Percentiles rank a stretch among this genome's conserved stretches.
These are phyloP conservation scores for Proliferodiscus dingleyae DNA, from an alignment of 2,329 filamentous ascomycete genomes.

Conservation along the genomic window DNA sequence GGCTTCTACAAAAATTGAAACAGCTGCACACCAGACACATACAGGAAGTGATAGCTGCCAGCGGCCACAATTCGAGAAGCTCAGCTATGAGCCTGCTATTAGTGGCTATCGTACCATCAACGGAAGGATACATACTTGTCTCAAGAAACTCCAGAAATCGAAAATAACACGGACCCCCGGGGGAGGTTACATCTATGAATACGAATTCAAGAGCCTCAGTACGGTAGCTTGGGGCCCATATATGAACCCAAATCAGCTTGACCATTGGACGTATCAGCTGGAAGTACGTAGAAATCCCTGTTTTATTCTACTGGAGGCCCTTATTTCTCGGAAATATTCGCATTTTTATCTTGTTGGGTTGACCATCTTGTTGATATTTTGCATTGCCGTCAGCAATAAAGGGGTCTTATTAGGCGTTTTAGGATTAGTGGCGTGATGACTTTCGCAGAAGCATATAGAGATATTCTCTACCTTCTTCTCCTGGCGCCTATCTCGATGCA, in stretches of 20 bases:
- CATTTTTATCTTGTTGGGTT: not conserved
- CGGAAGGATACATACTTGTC: not conserved
- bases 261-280: not conserved
- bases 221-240: not conserved
- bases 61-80: not conserved
- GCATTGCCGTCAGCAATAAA: not conserved
- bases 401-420: not conserved
- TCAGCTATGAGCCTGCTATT: not conserved
- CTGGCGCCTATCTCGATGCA: no score
- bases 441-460: not conserved
- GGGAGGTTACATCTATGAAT: not conserved
- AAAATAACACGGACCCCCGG: not conserved
- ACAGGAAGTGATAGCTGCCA: not conserved
- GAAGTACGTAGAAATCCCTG: not conserved
- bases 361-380: not conserved
- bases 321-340: not conserved
- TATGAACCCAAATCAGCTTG: not conserved
- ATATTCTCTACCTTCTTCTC: no score
- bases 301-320: not conserved
- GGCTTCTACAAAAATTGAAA: no score
- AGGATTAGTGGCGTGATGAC: not conserved
- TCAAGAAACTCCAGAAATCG: not conserved
- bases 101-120: not conserved
- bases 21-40: no score
- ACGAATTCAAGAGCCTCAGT: not conserved